Base-by-base conservation (phyloP, 306 rosid species). In the Geum urbanum region DNA sequence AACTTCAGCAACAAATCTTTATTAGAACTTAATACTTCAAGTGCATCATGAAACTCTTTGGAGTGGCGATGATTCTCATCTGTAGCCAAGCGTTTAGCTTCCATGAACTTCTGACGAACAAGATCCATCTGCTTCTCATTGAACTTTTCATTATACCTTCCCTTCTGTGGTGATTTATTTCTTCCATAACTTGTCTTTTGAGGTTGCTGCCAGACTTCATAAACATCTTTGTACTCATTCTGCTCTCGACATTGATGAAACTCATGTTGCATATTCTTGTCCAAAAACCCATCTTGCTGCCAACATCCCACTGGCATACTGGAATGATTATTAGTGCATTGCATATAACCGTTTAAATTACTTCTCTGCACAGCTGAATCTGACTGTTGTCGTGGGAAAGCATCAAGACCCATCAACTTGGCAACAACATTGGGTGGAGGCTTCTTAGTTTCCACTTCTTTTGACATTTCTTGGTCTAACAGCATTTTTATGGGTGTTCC, bases 331-430 rank as follows among this genome's bases (percentile, higher is more conserved):
- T 61, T 63, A 35, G 62, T 55, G 24, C 84, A 83, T 63, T 71
- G 84, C 41, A 88, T 79, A 82, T 59, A 67, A 70, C 80, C 80
- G 78, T 83, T 83, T 61, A 78, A 73, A 73, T 65, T 81, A 74
- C 78, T 84, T 80, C 85, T 83, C 70, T 82, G 85, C 58, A 78
- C 76, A 41, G 90, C 76, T 70, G 85, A 71, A 80, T 78, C 82
- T 52, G 84, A 67, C 70, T 83, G 85, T 75, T 80, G 78, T 9
- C 52, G 68, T 50, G 95, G 92, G 54, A 89, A 77, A 77, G 86
- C 49, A 52, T 95, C 99, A 74, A 95, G 92, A 73, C 97, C 99
- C 99, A 91, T 95, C 78, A 91, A 81, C 81, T 87, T 89, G 70
- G 99, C 99, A 74, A 95, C 96, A 62, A 89, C 84, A 72, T 91